A percentile compares a stretch with the other conserved stretches of the same genome.
These are phyloP conservation scores for grape (Vitis vinifera) DNA, from an alignment of 164 flowering plant genomes.

Conservation along the genomic window ASM3070453v1 NC_081810.1:5037501-5038000, in stretches of 20 bases:
- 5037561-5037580: conserved; percentile 54
- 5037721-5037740: too few species aligned
- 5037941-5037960: too few species aligned
- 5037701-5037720: conserved; percentile 5
- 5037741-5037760: not conserved
- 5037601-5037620: conserved; percentile 16
- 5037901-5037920: not conserved
- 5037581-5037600: conserved; percentile 42
- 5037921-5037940: not conserved
- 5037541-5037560: conserved; percentile 69
- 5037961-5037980: too few species aligned
- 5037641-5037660: conserved; percentile 17
- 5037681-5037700: not conserved
- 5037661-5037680: not conserved
- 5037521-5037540: conserved; percentile 81
- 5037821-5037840: not conserved
- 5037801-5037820: conserved; percentile 8
- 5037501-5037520: conserved; percentile 54
- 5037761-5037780: not conserved
- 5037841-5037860: not conserved
- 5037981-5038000: too few species aligned
- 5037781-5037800: not conserved
- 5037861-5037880: not conserved
- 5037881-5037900: not conserved
- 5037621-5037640: conserved; percentile 27